Evolutionary conservation across 2,329 filamentous ascomycete species (phyloP), one percentile per base, ranked within the genome.

Genomic region (Curvularia verruculosa): DNA sequence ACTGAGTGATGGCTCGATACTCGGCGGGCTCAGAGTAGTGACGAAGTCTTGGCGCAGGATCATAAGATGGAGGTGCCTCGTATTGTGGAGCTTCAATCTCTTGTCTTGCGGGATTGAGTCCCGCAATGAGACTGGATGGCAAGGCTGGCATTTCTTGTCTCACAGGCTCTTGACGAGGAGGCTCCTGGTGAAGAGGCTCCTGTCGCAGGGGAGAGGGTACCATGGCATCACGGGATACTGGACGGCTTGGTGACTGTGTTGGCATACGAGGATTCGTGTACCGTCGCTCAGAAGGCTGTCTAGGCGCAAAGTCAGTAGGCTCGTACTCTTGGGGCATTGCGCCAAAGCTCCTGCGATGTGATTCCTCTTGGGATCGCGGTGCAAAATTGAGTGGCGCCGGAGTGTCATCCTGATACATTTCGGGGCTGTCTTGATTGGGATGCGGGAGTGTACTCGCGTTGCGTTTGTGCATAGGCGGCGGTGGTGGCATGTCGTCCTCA

Each of bases 401-500:
- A 6, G 70, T 65, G 51, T 74, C 71, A 15, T 61, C 59, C 7
- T 63, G 65, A 48, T 74, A 74, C 39, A 61, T 66, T 7, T 50
- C 41, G 4, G 54, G 52, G 34, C 49, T 58, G 31, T 70, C 63
- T 15, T 69, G 66, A 40, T 68, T 61, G 6, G 69, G 64, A 44
- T 72, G 70, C 7, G 64, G 58, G 9, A 75, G 24, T 2, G 71
- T 72, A 19, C 69, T 68, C 12, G 75, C 70, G 50, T 72, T 69
- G 46, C 69, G 74, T 43, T 75, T 66, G 52, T 78, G 76, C 44
- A 73, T 70, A 9, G 76, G 76, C 3, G 76, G 76, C 1, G 76
- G 76, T 18, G 76, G 76, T 12, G 76, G 75, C 34, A 75, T 69
- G 39, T 83, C 82, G 19, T 86, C 85, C 5, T 82, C 85, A 60